phyloP scores from a whole-genome alignment of 768 basidiomycete genomes.

The Suillus alpinus region DNA sequence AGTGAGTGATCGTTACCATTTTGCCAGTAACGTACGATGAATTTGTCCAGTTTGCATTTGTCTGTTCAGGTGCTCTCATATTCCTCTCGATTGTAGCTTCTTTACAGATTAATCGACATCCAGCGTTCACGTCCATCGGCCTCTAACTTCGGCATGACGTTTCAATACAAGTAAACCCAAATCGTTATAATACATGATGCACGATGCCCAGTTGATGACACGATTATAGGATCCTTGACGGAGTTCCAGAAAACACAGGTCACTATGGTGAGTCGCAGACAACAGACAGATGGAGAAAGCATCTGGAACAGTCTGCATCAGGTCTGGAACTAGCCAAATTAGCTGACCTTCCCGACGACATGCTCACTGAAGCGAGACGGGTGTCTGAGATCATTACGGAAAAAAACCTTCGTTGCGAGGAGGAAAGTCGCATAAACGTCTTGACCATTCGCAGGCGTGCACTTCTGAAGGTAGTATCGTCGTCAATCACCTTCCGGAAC shows the following conservation, averaged over 20 bases:
- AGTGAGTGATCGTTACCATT: slow-evolving; percentile 44
- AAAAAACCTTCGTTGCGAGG: slow-evolving; percentile 53
- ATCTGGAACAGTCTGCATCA: slow-evolving; percentile 26
- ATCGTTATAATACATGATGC: background rate
- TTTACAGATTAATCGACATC: background rate
- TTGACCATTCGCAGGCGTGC: slow-evolving; percentile 64
- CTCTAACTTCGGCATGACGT: slow-evolving; percentile 64
- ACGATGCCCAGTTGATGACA: background rate
- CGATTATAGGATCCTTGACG: slow-evolving; percentile 65
- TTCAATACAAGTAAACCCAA: slow-evolving; percentile 67
- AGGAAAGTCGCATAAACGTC: slow-evolving; percentile 59
- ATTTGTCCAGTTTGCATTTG: slow-evolving; percentile 64
- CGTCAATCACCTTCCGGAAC: background rate
- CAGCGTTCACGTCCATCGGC: slow-evolving; percentile 55
- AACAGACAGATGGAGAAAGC: background rate
- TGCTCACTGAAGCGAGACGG: slow-evolving; percentile 59
- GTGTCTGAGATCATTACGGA: slow-evolving; percentile 60
- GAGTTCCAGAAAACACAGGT: slow-evolving; percentile 53
- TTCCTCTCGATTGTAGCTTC: background rate
- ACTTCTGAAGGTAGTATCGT: slow-evolving; percentile 58
- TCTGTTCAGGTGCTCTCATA: slow-evolving; percentile 60
- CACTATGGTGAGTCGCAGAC: slow-evolving; percentile 62
- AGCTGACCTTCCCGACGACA: slow-evolving; percentile 77
- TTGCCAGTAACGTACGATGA: background rate
- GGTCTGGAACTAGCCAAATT: slow-evolving; percentile 87